phyloP scores from a whole-genome alignment of 1,139 yeast genomes.

The Magnusiomyces fungicola region DNA sequence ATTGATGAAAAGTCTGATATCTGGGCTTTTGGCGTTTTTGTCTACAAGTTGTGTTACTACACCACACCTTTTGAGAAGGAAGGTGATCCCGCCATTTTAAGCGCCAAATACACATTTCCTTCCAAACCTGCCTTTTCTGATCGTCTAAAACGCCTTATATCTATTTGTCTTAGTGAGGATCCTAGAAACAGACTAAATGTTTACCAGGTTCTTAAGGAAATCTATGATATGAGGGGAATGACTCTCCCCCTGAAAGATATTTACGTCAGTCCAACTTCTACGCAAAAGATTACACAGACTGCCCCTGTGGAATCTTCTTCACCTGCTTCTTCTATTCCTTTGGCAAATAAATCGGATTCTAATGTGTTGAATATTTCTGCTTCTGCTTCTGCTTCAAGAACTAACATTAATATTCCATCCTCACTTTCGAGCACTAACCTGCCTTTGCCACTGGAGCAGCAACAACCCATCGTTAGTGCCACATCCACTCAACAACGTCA shows the following conservation, averaged over 20 bases:
- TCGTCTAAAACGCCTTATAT: slow-evolving; percentile 44
- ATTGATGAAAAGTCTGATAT: slow-evolving; percentile 92
- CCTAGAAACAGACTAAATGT: slow-evolving; percentile 83
- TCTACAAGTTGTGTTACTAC: slow-evolving; percentile 86
- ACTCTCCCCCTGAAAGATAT: slow-evolving; percentile 44
- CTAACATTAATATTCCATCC: slow-evolving; percentile 5
- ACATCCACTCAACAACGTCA: not conserved
- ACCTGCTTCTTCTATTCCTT: slow-evolving; percentile 17
- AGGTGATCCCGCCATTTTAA: slow-evolving; percentile 60
- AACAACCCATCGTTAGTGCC: not conserved
- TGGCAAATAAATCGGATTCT: no score
- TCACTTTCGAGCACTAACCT: slow-evolving; percentile 2
- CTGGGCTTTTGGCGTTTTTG: slow-evolving; percentile 92
- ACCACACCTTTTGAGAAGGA: slow-evolving; percentile 87
- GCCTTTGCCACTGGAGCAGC: slow-evolving; percentile 3
- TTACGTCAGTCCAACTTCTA: slow-evolving; percentile 18
- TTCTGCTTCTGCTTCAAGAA: slow-evolving; percentile 12
- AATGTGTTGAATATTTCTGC: no score
- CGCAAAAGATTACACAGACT: slow-evolving; percentile 12
- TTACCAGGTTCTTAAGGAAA: slow-evolving; percentile 68
- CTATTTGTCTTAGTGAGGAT: slow-evolving; percentile 72
- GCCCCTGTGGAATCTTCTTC: slow-evolving; percentile 17
- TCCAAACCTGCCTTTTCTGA: slow-evolving; percentile 35
- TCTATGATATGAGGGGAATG: slow-evolving; percentile 49
- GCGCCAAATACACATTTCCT: slow-evolving; percentile 56